Evolutionary conservation across 1,284 basidiomycete species (phyloP).

Genomic region (Boletus albobrunnescens): DNA sequence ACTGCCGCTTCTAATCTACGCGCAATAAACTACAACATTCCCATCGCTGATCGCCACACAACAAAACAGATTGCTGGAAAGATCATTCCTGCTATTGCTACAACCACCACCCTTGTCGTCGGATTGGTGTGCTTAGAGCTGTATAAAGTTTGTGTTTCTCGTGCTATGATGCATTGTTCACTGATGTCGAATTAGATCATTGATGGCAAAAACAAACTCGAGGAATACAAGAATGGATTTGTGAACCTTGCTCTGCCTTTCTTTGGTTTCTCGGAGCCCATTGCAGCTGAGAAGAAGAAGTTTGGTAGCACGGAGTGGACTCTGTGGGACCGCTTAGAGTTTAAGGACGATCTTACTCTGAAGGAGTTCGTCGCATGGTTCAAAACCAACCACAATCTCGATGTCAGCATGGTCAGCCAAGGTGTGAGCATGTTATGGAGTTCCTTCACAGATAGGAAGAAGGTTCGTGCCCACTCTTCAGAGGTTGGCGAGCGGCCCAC

Average conservation of each 20-base stretch:
- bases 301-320: conserved; percentile 92
- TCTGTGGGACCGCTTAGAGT: conserved; percentile 96
- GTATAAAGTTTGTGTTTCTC: conserved; percentile 69
- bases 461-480: conserved; percentile 46
- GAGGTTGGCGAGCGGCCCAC: background rate
- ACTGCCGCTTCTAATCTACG: conserved; percentile 97
- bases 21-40: conserved; percentile 93
- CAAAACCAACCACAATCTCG: conserved; percentile 79
- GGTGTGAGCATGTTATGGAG: conserved; percentile 99
- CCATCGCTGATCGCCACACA: conserved; percentile 83
- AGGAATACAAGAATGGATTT: conserved; percentile 98
- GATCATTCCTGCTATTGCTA: conserved; percentile 99
- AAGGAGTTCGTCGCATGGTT: conserved; percentile 86
- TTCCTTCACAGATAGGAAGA: conserved; percentile 86
- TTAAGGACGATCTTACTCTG: conserved; percentile 86
- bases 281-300: conserved; percentile 87
- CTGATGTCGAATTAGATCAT: conserved; percentile 64
- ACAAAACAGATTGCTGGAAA: conserved; percentile 99
- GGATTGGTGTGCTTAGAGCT: conserved; percentile 96
- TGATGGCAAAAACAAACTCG: conserved; percentile 89
- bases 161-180: background rate
- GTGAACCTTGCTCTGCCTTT: conserved; percentile 97
- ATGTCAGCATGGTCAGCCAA: conserved; percentile 94
- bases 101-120: conserved; percentile 93
- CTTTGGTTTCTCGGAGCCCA: conserved; percentile 99